Percentiles rank a stretch among this genome's conserved stretches.
Evolutionary conservation across 2,329 filamentous ascomycete species (phyloP).

Genomic region (Fusarium newnesense): DNA sequence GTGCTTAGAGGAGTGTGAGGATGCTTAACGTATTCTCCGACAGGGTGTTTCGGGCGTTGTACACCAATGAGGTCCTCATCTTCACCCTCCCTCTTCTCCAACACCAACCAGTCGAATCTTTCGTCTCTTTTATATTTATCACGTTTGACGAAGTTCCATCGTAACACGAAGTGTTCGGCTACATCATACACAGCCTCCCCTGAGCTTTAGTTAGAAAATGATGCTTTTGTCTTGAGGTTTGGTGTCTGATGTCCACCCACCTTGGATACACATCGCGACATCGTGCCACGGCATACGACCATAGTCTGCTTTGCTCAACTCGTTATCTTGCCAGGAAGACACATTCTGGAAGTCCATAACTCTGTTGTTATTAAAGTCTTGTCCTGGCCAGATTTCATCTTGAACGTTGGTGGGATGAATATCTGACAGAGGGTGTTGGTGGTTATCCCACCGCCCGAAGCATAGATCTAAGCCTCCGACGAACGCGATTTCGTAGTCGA

Average conservation of each 20-base stretch:
- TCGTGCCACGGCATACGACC: slow-evolving; percentile 99
- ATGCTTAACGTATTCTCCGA: slow-evolving; percentile 87
- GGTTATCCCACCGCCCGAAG: slow-evolving; percentile 92
- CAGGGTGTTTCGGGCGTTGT: slow-evolving; percentile 87
- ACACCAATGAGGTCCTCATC: slow-evolving; percentile 90
- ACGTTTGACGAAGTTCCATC: slow-evolving; percentile 97
- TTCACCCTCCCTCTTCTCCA: slow-evolving; percentile 79
- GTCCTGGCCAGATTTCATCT: slow-evolving; percentile 90
- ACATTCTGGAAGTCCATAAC: slow-evolving; percentile 96
- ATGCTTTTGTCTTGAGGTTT: background rate
- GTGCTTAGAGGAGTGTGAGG: slow-evolving; percentile 75
- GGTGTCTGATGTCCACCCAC: background rate
- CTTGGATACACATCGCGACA: slow-evolving; percentile 62
- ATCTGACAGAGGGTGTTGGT: slow-evolving; percentile 87
- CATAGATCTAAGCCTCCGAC: slow-evolving; percentile 95
- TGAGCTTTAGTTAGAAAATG: slow-evolving; percentile 75
- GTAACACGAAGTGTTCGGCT: slow-evolving; percentile 91
- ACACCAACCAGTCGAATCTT: slow-evolving; percentile 83
- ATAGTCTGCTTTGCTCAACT: slow-evolving; percentile 88
- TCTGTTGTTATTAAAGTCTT: slow-evolving; percentile 98
- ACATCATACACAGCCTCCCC: slow-evolving; percentile 94
- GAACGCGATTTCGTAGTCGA: slow-evolving; percentile 91
- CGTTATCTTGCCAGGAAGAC: slow-evolving; percentile 91
- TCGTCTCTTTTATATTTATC: slow-evolving; percentile 96
- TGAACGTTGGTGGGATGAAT: slow-evolving; percentile 85